Conservation (phyloP, 2,329 filamentous ascomycete species). For the Trichoderma guizhouense region DNA sequence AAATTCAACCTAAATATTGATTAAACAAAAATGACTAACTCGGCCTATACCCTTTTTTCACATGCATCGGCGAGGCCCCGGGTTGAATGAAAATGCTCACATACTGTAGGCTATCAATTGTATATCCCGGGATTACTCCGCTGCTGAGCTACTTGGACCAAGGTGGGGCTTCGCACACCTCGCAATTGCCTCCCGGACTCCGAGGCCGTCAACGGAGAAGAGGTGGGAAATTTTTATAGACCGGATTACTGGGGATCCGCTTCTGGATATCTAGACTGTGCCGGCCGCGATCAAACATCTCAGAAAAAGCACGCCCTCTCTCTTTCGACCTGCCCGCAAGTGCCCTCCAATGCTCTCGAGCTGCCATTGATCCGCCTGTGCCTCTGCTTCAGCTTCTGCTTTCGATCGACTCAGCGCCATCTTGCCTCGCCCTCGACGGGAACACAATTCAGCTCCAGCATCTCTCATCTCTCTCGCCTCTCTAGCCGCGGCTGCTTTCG, state of each 20-base stretch:
- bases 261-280: background rate
- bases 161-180: conserved; percentile 11
- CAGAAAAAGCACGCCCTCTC: background rate
- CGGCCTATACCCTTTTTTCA: background rate
- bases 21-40: background rate
- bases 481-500: conserved; percentile 1
- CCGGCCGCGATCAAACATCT: conserved; percentile 1
- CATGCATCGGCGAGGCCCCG: background rate
- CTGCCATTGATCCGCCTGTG: background rate
- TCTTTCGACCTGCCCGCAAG: background rate
- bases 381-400: background rate
- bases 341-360: background rate
- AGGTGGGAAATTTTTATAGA: conserved; percentile 33
- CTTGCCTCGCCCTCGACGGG: background rate
- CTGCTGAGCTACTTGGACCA: background rate
- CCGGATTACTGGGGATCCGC: conserved; percentile 21
- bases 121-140: conserved; percentile 9
- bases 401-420: background rate
- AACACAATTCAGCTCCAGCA: background rate
- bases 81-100: too few relatives aligned
- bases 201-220: conserved; percentile 39
- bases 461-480: background rate
- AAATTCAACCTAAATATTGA: background rate
- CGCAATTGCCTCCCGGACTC: conserved; percentile 28
- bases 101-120: too few relatives aligned